Evolutionary conservation across 192 early-diverging fungal species (phyloP).

Genomic region (Diversispora eburnea): DNA sequence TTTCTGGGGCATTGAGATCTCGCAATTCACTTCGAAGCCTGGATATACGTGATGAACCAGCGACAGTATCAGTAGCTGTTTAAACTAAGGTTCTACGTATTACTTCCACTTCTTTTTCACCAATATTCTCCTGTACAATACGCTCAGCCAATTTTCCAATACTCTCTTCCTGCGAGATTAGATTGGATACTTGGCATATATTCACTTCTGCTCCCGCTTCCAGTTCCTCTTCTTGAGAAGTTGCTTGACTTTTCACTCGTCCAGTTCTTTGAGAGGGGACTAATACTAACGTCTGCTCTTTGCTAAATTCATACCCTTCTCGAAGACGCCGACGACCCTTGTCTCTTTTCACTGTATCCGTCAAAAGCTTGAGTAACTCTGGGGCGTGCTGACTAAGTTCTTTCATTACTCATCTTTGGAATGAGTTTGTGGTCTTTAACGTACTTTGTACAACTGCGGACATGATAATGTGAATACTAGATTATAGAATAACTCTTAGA

Average conservation of each 20-base stretch:
- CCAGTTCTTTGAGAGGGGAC: too few species aligned
- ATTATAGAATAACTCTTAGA: not conserved
- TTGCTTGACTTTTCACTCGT: not conserved
- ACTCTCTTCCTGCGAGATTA: not conserved
- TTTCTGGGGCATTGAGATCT: constrained; percentile 1
- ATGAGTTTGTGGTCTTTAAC: constrained; percentile 18
- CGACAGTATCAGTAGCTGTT: not conserved
- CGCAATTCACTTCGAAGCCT: constrained; percentile 13
- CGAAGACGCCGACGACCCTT: too few species aligned
- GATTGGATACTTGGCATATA: not conserved
- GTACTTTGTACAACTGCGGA: constrained; percentile 11
- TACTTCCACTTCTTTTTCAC: constrained; percentile 6
- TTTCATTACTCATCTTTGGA: not conserved
- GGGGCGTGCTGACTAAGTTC: constrained; percentile 19
- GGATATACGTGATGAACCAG: not conserved
- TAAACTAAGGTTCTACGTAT: not conserved
- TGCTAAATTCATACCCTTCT: too few species aligned
- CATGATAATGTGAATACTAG: constrained; percentile 16
- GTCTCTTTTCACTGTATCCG: too few species aligned
- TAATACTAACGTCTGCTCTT: too few species aligned
- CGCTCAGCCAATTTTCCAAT: constrained; percentile 6
- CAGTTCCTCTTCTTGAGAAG: not conserved
- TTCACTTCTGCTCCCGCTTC: too few species aligned
- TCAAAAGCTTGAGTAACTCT: too few species aligned
- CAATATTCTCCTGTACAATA: constrained; percentile 12